phyloP scores from a whole-genome alignment of 2,329 filamentous ascomycete genomes.

The Neospermospora avenae region DNA sequence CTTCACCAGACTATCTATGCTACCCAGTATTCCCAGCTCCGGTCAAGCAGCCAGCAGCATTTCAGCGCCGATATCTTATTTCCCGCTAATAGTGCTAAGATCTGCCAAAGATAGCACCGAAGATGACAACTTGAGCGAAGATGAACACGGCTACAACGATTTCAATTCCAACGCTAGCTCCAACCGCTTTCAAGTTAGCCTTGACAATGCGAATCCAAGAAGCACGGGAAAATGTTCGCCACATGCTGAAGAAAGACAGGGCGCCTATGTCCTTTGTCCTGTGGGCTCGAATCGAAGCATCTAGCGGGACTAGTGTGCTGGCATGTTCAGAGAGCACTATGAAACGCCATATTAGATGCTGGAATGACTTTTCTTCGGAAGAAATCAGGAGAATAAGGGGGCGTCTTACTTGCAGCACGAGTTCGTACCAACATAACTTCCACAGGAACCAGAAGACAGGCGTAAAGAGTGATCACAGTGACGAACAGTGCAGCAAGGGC shows the following conservation, averaged over 20 bases:
- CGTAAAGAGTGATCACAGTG: background rate
- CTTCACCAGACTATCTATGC: too few species aligned
- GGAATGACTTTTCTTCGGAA: background rate
- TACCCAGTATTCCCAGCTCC: too few species aligned
- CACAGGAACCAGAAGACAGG: background rate
- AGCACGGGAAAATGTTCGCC: background rate
- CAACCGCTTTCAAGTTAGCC: background rate
- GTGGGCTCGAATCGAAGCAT: background rate
- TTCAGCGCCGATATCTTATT: too few species aligned
- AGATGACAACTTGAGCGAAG: background rate
- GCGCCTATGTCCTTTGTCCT: background rate
- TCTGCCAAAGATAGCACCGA: background rate
- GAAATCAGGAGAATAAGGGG: background rate
- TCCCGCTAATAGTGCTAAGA: background rate
- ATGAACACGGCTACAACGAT: background rate
- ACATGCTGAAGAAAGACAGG: background rate
- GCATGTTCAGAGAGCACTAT: constrained; percentile 1
- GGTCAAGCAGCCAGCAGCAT: too few species aligned
- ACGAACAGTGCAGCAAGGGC: background rate
- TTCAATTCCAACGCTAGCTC: background rate
- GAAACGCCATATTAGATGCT: background rate
- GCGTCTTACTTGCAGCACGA: constrained; percentile 1
- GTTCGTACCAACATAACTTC: constrained; percentile 1
- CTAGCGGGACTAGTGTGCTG: background rate
- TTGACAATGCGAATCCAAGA: constrained; percentile 4